Conservation (phyloP, 371 early-diverging fungal species). For the Mortierella sp. region DNA sequence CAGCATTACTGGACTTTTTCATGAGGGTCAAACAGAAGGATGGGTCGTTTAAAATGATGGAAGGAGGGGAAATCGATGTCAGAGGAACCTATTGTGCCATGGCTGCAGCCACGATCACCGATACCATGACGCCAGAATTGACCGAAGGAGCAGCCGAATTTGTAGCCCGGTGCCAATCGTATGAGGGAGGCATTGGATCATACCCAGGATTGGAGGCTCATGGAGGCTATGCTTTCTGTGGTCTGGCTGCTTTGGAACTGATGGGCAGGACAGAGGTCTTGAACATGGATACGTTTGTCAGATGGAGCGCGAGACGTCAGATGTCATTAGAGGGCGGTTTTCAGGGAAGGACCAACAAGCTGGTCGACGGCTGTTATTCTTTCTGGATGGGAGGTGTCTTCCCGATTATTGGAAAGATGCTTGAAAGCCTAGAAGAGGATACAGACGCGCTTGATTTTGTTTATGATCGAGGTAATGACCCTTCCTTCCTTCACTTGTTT, state of each 20-base stretch:
- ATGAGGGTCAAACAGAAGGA: conserved; percentile 86
- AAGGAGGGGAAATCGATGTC: conserved; percentile 95
- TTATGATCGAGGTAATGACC: conserved; percentile 67
- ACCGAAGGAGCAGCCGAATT: conserved; percentile 77
- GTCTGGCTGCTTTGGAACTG: conserved; percentile 88
- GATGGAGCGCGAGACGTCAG: conserved; percentile 86
- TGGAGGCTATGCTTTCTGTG: conserved; percentile 98
- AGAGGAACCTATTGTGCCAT: conserved; percentile 94
- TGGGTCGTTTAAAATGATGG: conserved; percentile 93
- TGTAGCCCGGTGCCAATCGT: conserved; percentile 88
- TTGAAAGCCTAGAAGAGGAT: conserved; percentile 17
- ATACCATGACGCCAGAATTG: conserved; percentile 85
- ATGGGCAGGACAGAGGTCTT: conserved; percentile 72
- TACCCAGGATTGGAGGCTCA: conserved; percentile 95
- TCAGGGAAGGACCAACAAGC: conserved; percentile 96
- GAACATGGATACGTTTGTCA: conserved; percentile 70
- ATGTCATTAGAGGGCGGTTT: conserved; percentile 96
- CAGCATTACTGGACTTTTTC: conserved; percentile 77
- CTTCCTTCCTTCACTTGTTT: too few species aligned
- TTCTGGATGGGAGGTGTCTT: conserved; percentile 96
- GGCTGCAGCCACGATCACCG: conserved; percentile 80
- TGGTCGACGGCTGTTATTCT: conserved; percentile 98
- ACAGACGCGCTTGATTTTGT: conserved; percentile 31
- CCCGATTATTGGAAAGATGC: conserved; percentile 73
- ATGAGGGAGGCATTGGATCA: conserved; percentile 96